Percentiles rank a stretch among this genome's conserved stretches.
Evolutionary conservation across 495 filamentous ascomycete genomes (phyloP).

Genomic region (Parathielavia appendiculata): DNA sequence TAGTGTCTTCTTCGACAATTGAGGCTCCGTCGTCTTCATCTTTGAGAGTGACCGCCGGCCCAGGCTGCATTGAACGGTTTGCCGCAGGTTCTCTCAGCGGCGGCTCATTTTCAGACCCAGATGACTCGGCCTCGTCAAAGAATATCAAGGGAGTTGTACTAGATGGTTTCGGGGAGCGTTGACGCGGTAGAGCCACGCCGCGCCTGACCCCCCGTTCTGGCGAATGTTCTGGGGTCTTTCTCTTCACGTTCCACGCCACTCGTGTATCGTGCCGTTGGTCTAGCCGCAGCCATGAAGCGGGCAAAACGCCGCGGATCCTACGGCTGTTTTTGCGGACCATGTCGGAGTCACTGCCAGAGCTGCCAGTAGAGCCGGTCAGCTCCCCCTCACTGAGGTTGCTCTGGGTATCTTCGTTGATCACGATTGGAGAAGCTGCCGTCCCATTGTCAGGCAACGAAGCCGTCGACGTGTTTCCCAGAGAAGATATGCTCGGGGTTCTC

Average conservation of each 20-base stretch:
- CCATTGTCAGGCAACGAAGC: background rate
- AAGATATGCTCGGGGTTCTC: background rate
- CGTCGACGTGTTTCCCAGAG: background rate
- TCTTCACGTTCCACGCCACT: constrained; percentile 34
- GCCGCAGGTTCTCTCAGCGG: background rate
- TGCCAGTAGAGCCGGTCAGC: constrained; percentile 8
- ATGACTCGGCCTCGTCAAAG: constrained; percentile 45
- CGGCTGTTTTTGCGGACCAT: constrained; percentile 39
- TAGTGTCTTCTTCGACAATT: constrained; percentile 48
- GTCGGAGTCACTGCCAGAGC: constrained; percentile 42
- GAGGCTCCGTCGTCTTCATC: constrained; percentile 37
- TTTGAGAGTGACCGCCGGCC: constrained; percentile 9
- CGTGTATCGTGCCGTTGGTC: constrained; percentile 45
- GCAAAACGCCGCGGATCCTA: constrained; percentile 76
- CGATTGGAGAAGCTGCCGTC: constrained; percentile 8
- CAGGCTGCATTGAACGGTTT: background rate
- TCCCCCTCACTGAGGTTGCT: constrained; percentile 19
- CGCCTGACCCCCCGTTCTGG: constrained; percentile 39
- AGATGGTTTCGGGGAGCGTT: constrained; percentile 22
- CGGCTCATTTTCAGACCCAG: constrained; percentile 30
- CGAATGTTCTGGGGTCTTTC: constrained; percentile 35
- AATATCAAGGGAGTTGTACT: constrained; percentile 33
- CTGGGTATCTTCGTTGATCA: constrained; percentile 18
- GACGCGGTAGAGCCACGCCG: constrained; percentile 50
- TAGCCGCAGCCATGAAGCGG: constrained; percentile 83